These are phyloP conservation scores for Plasmodium malariae DNA, from an alignment of 169 alveolate genomes.

Conservation along the genomic window DNA sequence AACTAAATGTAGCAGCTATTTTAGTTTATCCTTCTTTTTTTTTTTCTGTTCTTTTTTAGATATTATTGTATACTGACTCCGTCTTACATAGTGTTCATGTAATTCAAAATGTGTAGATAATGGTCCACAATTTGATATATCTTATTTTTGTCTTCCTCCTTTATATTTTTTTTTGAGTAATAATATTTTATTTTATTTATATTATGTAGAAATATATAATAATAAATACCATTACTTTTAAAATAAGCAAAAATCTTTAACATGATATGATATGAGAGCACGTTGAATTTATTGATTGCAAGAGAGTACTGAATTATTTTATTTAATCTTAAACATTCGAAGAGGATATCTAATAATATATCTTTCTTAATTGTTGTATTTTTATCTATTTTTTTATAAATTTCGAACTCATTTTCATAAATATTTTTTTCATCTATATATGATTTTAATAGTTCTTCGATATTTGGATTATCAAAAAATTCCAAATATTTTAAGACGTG, in stretches of 20 bases:
- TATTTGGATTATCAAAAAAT: slow-evolving; percentile 28
- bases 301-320: slow-evolving; percentile 61
- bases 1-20: too few species aligned
- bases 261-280: slow-evolving; percentile 15
- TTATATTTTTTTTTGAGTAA: slow-evolving; percentile 30
- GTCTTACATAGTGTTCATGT: slow-evolving; percentile 28
- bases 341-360: slow-evolving; percentile 39
- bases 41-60: not conserved
- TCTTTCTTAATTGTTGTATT: slow-evolving; percentile 34
- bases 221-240: slow-evolving; percentile 45
- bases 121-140: slow-evolving; percentile 44
- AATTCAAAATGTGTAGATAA: slow-evolving; percentile 35
- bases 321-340: slow-evolving; percentile 49
- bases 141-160: slow-evolving; percentile 34
- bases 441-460: slow-evolving; percentile 21
- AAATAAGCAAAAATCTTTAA: slow-evolving; percentile 45
- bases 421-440: slow-evolving; percentile 19
- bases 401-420: slow-evolving; percentile 41
- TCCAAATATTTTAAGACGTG: slow-evolving; percentile 40
- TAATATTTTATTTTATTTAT: slow-evolving; percentile 56
- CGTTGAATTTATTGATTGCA: slow-evolving; percentile 47
- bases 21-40: not conserved
- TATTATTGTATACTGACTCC: not conserved
- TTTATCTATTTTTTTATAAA: slow-evolving; percentile 25
- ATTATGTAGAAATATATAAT: slow-evolving; percentile 26